Percentiles rank a stretch among this genome's conserved stretches.
phyloP scores from a whole-genome alignment of 106 monocot species.

The Chionographis japonica region DNA sequence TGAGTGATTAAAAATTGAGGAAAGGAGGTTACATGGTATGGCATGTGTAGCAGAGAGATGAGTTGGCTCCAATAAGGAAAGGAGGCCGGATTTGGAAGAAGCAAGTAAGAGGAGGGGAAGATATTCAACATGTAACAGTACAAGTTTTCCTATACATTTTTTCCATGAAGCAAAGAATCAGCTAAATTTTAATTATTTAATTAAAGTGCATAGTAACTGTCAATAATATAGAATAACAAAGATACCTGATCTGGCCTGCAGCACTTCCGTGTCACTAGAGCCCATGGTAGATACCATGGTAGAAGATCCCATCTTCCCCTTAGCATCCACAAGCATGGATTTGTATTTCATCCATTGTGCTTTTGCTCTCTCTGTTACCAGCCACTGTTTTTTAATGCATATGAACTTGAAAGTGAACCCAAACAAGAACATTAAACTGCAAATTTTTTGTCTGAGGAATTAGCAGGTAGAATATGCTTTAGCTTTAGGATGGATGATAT shows the following conservation, averaged over 20 bases:
- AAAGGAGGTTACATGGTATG: too few species aligned
- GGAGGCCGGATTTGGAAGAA: too few species aligned
- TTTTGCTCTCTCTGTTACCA: conserved; percentile 77
- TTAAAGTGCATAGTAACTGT: too few species aligned
- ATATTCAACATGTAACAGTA: too few species aligned
- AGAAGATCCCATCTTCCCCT: conserved; percentile 18
- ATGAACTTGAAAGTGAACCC: background rate
- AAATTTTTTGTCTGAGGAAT: background rate
- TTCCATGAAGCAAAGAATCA: too few species aligned
- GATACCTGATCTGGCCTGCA: conserved; percentile 22
- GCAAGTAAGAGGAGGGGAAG: too few species aligned
- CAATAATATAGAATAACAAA: background rate
- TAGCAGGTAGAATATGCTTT: background rate
- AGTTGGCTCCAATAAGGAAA: too few species aligned
- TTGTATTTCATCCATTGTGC: conserved; percentile 78
- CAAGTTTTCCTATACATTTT: too few species aligned
- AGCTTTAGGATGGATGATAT: background rate
- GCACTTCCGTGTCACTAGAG: conserved; percentile 2
- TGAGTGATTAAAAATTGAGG: too few species aligned
- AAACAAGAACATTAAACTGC: background rate
- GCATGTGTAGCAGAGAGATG: too few species aligned
- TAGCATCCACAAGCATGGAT: conserved; percentile 74
- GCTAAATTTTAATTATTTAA: too few species aligned
- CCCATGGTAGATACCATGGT: background rate
- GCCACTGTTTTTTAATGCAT: conserved; percentile 43